Conservation (phyloP, 495 filamentous ascomycete species). For the Hyaloscypha variabilis region DNA sequence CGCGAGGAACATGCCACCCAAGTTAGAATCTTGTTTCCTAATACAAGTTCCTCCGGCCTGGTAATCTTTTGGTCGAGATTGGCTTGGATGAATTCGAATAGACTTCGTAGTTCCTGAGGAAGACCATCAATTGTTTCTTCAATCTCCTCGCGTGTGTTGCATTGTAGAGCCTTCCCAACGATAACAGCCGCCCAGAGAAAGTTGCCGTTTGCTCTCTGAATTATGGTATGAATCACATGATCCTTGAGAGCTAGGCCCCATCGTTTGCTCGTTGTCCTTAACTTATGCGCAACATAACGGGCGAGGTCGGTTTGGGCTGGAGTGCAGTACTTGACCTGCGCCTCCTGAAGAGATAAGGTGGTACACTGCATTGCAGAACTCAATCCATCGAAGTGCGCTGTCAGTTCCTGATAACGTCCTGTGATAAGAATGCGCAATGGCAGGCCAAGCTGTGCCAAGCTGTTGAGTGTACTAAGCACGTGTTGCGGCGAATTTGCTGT, state of each 20-base stretch:
- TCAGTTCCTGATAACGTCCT: neutral
- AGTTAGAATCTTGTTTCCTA: conserved; percentile 5
- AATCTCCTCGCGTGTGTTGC: neutral
- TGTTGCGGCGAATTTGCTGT: neutral
- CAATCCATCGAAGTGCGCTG: neutral
- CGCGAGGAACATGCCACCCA: conserved; percentile 12
- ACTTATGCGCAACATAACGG: too few species aligned
- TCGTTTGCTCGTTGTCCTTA: too few species aligned
- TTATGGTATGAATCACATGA: neutral
- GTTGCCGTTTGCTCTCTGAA: neutral
- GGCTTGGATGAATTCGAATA: neutral
- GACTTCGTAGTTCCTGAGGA: neutral
- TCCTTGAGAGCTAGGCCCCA: too few species aligned
- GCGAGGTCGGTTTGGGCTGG: too few species aligned
- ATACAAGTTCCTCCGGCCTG: neutral
- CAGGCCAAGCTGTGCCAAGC: neutral
- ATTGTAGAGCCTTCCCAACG: neutral
- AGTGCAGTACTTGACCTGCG: neutral
- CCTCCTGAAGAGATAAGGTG: neutral
- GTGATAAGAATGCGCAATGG: neutral
- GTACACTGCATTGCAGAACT: neutral
- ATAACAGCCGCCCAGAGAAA: neutral
- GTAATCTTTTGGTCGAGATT: conserved; percentile 3
- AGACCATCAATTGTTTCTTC: conserved; percentile 3
- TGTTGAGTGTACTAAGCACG: neutral